Percentiles rank a stretch among this genome's conserved stretches.
These are phyloP conservation scores for Planoprotostelium fungivorum DNA, from an alignment of 78 protist genomes.

Conservation along the genomic window DNA sequence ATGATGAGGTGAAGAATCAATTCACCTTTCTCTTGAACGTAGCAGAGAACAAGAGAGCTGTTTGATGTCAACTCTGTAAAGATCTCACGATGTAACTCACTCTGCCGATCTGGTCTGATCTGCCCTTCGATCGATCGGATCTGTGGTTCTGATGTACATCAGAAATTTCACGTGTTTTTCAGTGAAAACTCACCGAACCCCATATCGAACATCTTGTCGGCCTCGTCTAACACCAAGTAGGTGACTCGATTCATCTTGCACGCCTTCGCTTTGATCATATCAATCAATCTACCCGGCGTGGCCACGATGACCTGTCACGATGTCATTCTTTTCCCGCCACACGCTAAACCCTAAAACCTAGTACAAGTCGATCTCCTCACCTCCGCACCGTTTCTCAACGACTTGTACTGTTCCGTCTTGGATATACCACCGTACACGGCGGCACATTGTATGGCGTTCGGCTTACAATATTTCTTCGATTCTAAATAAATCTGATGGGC, in stretches of 20 bases:
- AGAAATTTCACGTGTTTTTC: background rate
- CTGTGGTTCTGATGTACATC: constrained; percentile 40
- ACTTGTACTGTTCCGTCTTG: constrained; percentile 61
- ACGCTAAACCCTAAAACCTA: background rate
- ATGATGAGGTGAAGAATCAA: too few species aligned
- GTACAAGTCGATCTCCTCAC: constrained; percentile 33
- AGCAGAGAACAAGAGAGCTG: constrained; percentile 82
- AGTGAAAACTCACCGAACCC: constrained; percentile 66
- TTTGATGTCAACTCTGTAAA: background rate
- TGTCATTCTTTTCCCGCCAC: background rate
- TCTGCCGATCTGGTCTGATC: constrained; percentile 77
- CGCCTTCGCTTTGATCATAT: constrained; percentile 79
- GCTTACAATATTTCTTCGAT: constrained; percentile 16
- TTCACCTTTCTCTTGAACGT: constrained; percentile 59
- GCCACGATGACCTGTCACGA: background rate
- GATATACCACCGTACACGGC: constrained; percentile 74
- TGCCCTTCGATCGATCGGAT: constrained; percentile 47
- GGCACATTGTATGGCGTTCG: constrained; percentile 39
- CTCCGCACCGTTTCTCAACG: constrained; percentile 60
- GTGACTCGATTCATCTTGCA: constrained; percentile 84
- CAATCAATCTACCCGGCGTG: constrained; percentile 85
- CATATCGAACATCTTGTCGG: constrained; percentile 88
- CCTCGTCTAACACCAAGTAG: constrained; percentile 83
- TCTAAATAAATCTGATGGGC: constrained; percentile 68
- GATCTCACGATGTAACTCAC: background rate